Evolutionary conservation across 1,284 basidiomycete species (phyloP), one percentile per base, ranked within the genome.

Genomic region (Fomitopsis schrenkii): DNA sequence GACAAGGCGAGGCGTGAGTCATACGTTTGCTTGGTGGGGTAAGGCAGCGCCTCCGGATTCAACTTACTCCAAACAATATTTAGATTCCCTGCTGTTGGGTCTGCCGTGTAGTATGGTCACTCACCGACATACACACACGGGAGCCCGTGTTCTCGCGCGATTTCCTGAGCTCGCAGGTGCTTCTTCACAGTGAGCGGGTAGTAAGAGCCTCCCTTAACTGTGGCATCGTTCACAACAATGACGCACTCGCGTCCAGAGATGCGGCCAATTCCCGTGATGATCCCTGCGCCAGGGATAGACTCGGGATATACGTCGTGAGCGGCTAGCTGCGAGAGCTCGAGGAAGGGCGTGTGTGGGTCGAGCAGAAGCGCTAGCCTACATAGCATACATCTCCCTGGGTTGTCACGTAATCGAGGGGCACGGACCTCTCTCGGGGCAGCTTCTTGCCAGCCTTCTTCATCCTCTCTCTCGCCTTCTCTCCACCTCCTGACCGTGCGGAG

Each of bases 101-200:
- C 45, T 46, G 22, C 22, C 8, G 19, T 5, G 14, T 9, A 9
- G 22, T 28, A 12, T 14, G 22, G 40, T 46, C 5, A 63, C 79
- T 60, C 70, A 94, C 93, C 93, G 62, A 97, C 83, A 74, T 98
- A 98, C 55, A 98, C 85, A 73, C 95, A 97, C 2, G 95, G 95
- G 50, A 98, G 76, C 2, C 88, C 84, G 73, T 97, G 92, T 76
- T 97, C 94, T 62, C 88, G 80, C 14, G 95, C 95, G 66, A 98
- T 90, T 73, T 96, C 92, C 73, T 98, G 96, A 0, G 95, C 95
- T 44, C 95, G 86, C 26, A 98, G 77, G 72, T 98, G 95, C 75
- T 98, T 98, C 86, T 97, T 98, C 66, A 95, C 93, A 9, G 95
- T 96, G 62, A 98, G 78, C 14, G 95, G 95, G 72, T 95, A 95